Percentiles rank a stretch among this genome's conserved stretches.
Conservation (phyloP, 345 rosid genomes). For the Balakata baccata region DNA sequence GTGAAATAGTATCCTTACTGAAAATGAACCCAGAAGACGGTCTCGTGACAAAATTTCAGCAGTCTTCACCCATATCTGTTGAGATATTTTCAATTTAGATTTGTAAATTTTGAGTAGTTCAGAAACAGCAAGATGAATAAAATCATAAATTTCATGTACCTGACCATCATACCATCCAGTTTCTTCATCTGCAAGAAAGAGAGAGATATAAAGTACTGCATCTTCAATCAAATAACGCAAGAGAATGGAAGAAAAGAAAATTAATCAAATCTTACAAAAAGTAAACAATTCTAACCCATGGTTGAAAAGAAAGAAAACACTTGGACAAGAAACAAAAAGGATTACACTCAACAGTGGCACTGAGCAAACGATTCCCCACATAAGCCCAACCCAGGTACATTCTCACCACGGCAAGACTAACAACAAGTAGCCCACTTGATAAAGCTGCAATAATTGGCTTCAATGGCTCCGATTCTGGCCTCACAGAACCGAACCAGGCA, state of each 20-base stretch:
- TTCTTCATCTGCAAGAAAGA: constrained; percentile 72
- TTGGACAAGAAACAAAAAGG: neutral
- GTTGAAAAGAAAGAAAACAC: too few relatives aligned
- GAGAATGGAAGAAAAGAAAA: too few relatives aligned
- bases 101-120: neutral
- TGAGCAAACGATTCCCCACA: constrained; percentile 90
- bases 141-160: constrained; percentile 35
- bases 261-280: too few relatives aligned
- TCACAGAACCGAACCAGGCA: constrained; percentile 74
- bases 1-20: constrained; percentile 40
- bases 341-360: constrained; percentile 91
- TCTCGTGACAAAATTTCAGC: constrained; percentile 87
- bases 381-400: constrained; percentile 99
- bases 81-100: neutral
- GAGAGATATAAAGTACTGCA: neutral
- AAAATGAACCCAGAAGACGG: constrained; percentile 82
- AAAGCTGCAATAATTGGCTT: constrained; percentile 51
- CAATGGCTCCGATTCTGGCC: constrained; percentile 59
- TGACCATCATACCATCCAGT: constrained; percentile 98
- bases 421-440: constrained; percentile 75
- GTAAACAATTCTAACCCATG: neutral
- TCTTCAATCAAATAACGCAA: neutral
- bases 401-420: constrained; percentile 80
- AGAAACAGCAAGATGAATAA: neutral
- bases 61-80: constrained; percentile 94